Percentiles rank a stretch among this genome's conserved stretches.
These are phyloP conservation scores for Logfia minima DNA, from an alignment of 129 eudicot genomes.

Conservation along the genomic window DNA sequence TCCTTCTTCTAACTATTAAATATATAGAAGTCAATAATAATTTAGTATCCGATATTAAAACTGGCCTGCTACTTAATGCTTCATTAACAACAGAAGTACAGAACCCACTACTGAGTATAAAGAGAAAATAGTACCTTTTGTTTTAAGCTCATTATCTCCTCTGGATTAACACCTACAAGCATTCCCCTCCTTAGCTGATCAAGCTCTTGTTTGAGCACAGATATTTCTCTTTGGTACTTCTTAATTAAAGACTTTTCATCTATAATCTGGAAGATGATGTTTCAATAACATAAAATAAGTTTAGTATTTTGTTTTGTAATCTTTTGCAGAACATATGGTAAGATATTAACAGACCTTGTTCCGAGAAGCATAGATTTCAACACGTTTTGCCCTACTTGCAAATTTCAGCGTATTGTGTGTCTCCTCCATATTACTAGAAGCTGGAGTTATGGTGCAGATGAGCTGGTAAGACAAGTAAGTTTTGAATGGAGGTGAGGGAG, in stretches of 20 bases:
- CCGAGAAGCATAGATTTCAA: conserved; percentile 90
- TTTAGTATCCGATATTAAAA: not conserved
- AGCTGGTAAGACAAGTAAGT: conserved; percentile 51
- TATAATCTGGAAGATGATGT: conserved; percentile 63
- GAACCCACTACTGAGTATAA: conserved; percentile 12
- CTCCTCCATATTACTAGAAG: conserved; percentile 96
- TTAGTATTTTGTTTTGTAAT: not conserved
- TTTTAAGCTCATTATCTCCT: conserved; percentile 80
- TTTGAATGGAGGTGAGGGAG: conserved; percentile 1
- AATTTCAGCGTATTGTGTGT: conserved; percentile 95
- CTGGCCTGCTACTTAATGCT: not conserved
- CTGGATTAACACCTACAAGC: conserved; percentile 86
- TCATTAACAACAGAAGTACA: conserved; percentile 11
- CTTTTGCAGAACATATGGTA: conserved; percentile 14
- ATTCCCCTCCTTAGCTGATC: conserved; percentile 86
- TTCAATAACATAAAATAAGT: conserved; percentile 20
- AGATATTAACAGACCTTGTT: conserved; percentile 56
- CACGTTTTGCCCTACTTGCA: conserved; percentile 96
- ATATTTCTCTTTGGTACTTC: conserved; percentile 95
- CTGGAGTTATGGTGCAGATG: conserved; percentile 95
- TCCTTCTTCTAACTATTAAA: conserved; percentile 88
- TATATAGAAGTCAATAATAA: conserved; percentile 23
- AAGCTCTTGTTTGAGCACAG: conserved; percentile 85
- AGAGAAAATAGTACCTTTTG: conserved; percentile 59
- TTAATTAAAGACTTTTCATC: conserved; percentile 97